Percentiles rank a stretch among this genome's conserved stretches.
These are phyloP conservation scores for Coccomyxa sp. DNA, from an alignment of 139 green algal genomes.

Conservation along the genomic window DNA sequence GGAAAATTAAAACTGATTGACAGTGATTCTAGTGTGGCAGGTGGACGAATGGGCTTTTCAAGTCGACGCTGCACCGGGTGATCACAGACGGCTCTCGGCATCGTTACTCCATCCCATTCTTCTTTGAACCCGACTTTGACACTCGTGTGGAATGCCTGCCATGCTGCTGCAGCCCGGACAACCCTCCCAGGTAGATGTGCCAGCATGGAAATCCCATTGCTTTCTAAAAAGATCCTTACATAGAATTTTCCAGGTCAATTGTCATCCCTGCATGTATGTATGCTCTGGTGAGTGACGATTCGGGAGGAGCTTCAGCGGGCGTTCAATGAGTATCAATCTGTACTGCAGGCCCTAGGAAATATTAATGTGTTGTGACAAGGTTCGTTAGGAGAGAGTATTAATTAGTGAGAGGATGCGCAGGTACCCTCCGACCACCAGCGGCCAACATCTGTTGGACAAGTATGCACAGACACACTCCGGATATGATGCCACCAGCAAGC, in stretches of 20 bases:
- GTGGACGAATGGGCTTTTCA: slow-evolving; percentile 68
- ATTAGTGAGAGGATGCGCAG: neutral
- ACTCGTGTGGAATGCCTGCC: slow-evolving; percentile 50
- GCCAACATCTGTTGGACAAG: slow-evolving; percentile 67
- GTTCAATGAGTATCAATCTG: neutral
- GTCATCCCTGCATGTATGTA: neutral
- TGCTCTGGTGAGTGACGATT: neutral
- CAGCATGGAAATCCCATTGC: neutral
- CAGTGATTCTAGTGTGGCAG: slow-evolving; percentile 11
- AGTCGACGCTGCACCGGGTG: slow-evolving; percentile 80
- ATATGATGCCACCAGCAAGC: neutral
- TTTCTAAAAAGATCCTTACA: neutral
- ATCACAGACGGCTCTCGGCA: slow-evolving; percentile 58
- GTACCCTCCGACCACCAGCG: slow-evolving; percentile 47
- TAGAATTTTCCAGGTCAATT: neutral
- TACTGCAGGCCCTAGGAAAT: neutral
- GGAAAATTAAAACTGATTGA: neutral
- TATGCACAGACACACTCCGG: slow-evolving; percentile 69
- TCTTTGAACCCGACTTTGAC: slow-evolving; percentile 49
- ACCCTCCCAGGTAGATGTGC: slow-evolving; percentile 37
- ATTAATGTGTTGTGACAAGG: neutral
- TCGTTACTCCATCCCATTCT: slow-evolving; percentile 77
- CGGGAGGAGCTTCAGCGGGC: neutral
- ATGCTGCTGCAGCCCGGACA: slow-evolving; percentile 29
- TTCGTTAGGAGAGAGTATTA: neutral